Evolutionary conservation across 140 eudicot genomes (phyloP).

Genomic region (Cichorium intybus): DNA sequence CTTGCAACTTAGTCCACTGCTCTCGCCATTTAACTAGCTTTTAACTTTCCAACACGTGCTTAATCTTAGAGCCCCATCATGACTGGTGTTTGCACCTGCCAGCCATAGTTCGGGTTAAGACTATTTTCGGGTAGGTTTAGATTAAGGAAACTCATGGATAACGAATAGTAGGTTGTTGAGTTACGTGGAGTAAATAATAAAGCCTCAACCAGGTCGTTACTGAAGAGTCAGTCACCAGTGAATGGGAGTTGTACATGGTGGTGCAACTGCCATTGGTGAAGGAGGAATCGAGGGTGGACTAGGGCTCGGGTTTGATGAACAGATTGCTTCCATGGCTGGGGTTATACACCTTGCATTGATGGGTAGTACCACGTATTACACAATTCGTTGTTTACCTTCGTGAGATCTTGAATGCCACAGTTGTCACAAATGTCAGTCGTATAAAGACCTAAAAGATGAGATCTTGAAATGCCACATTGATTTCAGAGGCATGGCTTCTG

Average conservation of each 20-base stretch:
- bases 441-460: constrained; percentile 83
- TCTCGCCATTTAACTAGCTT: constrained; percentile 17
- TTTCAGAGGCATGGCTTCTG: constrained; percentile 77
- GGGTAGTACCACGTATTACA: constrained; percentile 50
- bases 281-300: too few relatives aligned
- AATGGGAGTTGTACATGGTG: too few relatives aligned
- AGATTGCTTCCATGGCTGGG: constrained; percentile 30
- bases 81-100: constrained; percentile 18
- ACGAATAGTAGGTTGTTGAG: neutral
- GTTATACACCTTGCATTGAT: constrained; percentile 53
- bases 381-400: too few relatives aligned
- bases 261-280: too few relatives aligned
- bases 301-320: too few relatives aligned
- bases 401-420: too few relatives aligned
- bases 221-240: too few relatives aligned
- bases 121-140: constrained; percentile 24
- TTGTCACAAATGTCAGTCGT: constrained; percentile 67
- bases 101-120: constrained; percentile 5
- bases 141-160: constrained; percentile 31
- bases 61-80: constrained; percentile 12
- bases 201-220: too few relatives aligned
- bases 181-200: neutral
- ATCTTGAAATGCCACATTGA: constrained; percentile 53
- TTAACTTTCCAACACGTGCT: constrained; percentile 17
- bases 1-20: constrained; percentile 9